Conservation (phyloP, 139 green algal species). For the Chlorokybus atmophyticus region DNA sequence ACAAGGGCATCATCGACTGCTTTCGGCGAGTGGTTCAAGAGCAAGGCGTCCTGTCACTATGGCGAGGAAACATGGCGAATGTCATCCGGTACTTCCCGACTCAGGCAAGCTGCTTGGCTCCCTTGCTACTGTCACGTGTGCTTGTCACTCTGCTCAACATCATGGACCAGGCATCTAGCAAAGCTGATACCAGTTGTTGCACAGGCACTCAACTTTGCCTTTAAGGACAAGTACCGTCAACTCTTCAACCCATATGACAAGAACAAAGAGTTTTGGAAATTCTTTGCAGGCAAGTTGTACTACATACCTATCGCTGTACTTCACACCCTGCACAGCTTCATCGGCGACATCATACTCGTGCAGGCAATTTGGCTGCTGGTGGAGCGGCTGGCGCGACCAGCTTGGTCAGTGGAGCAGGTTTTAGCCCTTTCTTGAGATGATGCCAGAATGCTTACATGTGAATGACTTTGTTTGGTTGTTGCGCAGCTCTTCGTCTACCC, state of each 20-base stretch:
- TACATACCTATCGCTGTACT: no score
- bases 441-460: not conserved
- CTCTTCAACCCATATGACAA: constrained; percentile 85
- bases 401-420: no score
- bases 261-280: constrained; percentile 45
- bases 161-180: no score
- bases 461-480: constrained; percentile 29
- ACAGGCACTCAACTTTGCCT: constrained; percentile 99
- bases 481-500: constrained; percentile 95
- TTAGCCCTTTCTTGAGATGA: not conserved
- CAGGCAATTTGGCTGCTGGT: no score
- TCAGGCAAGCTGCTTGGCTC: no score
- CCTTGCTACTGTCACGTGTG: no score
- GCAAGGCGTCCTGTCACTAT: constrained; percentile 80
- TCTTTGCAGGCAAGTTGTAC: constrained; percentile 95
- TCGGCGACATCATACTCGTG: no score
- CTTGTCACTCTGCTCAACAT: no score
- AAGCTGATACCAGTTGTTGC: no score
- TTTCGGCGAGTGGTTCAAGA: constrained; percentile 74
- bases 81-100: constrained; percentile 90
- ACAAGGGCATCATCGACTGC: constrained; percentile 70
- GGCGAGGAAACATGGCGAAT: constrained; percentile 93
- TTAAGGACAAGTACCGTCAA: constrained; percentile 99
- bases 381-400: no score
- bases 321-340: no score